Base-by-base conservation (phyloP, 2,329 filamentous ascomycete species). In the Hawksworthiomyces lignivorus region DNA sequence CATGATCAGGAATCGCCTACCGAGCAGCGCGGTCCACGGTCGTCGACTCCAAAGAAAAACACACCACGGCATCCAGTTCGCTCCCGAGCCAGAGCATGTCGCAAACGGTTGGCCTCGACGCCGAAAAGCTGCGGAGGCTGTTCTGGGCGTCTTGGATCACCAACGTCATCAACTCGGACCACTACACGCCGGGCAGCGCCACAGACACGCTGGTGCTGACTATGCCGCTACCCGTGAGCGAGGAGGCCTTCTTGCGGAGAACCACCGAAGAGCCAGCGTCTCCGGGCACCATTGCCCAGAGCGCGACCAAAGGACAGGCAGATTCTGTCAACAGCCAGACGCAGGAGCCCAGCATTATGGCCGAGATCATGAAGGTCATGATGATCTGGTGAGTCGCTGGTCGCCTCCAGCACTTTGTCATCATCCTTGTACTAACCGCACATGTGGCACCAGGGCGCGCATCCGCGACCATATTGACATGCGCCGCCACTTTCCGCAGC, bases 141-240 rank as follows among this genome's bases (percentile, higher is more conserved):
- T 35, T 35, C 24, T 35, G 32, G 32, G 32, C 32, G 11, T 35
- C 32, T 17, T 35, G 32, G 32, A 8, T 35, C 14, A 35, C 32
- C 15, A 35, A 35, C 32, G 32, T 35, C 32, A 35, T 35, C 32
- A 35, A 35, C 32, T 35, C 32, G 32, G 32, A 35, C 19, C 32
- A 35, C 32, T 35, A 35, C 32, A 35, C 32, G 19, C 32, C 32
- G 9, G 32, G 32, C 9, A 35, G 32, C 19, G 32, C 32, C 9
- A 20, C 32, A 11, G 32, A 35, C 32, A 35, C 32, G 32, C 32
- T 35, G 32, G 32, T 35, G 3, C 19, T 35, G 32, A 35, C 32
- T 20, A 18, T 35, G 32, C 32, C 32, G 32, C 32, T 35, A 4
- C 32, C 32, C 19, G 32, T 35, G 32, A 35, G 32, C 19, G 32